Base-by-base conservation (phyloP, 352 stramenopile species). In the Blastocystis sp. region DNA sequence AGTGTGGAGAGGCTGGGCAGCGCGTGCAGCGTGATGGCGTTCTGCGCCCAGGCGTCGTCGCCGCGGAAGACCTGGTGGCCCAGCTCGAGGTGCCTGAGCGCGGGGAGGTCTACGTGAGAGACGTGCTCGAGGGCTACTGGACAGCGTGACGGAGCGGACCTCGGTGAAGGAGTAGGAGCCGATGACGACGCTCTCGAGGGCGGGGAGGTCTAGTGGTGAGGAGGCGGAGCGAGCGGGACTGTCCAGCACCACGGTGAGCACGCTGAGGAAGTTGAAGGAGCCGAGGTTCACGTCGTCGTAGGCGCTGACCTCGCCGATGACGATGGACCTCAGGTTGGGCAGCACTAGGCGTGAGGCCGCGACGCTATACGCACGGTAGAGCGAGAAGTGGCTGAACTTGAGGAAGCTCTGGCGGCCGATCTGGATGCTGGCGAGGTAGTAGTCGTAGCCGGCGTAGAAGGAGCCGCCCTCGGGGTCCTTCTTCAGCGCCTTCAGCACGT, bases 101-200 rank as follows among this genome's bases (percentile, higher is more conserved):
- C 34, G 64, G 64, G 64, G 17, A 74, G 34, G 45, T 74, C 64
- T 74, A 52, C 24, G 21, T 24, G 3, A 21, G 1, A 74, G 42
- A 24, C 43, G 17, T 43, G 10, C 24, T 0, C 3, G 11, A 48
- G 21, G 28, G 3, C 24, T 48, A 74, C 64, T 74, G 17, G 34
- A 48, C n/a, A 74, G 28, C 43, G 28, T 14, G 17, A 74, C 64
- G 45, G 21, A 6, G 24, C 64, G 42, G 7, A 74, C 64, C 34
- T 74, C 43, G 28, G 64, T 52, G 24, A 74, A 74, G 42, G n/a
- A 74, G 34, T 74, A 74, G 1, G 21, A 48, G 3, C 64, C 64
- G 34, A 74, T 74, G 7, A 52, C 4, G 42, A 74, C 34, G 40
- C 21, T 48, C 3, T 21, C 34, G 7, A 74, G 64, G 1, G 21